Evolutionary conservation across 176 grass and related monocot genomes (phyloP).

Genomic region (Canna indica): DNA sequence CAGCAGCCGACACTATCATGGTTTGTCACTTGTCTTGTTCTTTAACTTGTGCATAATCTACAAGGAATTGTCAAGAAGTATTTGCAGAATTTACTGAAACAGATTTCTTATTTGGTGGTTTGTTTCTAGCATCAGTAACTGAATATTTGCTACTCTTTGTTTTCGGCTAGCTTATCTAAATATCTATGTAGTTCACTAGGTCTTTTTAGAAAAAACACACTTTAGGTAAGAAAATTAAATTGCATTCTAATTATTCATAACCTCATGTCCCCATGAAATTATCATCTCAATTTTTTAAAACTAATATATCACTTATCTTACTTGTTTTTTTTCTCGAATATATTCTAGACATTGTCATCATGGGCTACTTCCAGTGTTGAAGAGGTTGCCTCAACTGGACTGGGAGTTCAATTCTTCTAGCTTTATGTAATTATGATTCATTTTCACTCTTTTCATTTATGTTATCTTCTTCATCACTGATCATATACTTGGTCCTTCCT

Average conservation of each 20-base stretch:
- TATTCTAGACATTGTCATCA: conserved; percentile 77
- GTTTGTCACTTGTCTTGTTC: conserved; percentile 31
- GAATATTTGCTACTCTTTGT: not conserved
- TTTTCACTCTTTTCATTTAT: not conserved
- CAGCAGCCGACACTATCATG: conserved; percentile 87
- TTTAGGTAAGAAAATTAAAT: too few species aligned
- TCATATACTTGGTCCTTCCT: too few species aligned
- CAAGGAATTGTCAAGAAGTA: not conserved
- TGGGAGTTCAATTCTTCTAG: conserved; percentile 88
- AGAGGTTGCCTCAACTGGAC: conserved; percentile 79
- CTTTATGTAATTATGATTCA: conserved; percentile 49
- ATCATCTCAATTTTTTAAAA: too few species aligned
- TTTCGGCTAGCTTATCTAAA: too few species aligned
- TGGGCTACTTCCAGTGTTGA: conserved; percentile 83
- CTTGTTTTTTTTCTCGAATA: not conserved
- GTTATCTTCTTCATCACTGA: not conserved
- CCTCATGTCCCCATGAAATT: too few species aligned
- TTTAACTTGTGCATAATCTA: not conserved
- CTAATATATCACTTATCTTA: too few species aligned
- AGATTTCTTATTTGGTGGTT: conserved; percentile 5
- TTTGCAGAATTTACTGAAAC: not conserved
- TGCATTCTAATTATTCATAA: too few species aligned
- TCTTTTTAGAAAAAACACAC: too few species aligned
- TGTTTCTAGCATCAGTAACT: not conserved
- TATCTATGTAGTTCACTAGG: too few species aligned